These are phyloP conservation scores for Akanthomyces muscarius DNA, from an alignment of 2,329 filamentous ascomycete genomes.

Conservation along the genomic window DNA sequence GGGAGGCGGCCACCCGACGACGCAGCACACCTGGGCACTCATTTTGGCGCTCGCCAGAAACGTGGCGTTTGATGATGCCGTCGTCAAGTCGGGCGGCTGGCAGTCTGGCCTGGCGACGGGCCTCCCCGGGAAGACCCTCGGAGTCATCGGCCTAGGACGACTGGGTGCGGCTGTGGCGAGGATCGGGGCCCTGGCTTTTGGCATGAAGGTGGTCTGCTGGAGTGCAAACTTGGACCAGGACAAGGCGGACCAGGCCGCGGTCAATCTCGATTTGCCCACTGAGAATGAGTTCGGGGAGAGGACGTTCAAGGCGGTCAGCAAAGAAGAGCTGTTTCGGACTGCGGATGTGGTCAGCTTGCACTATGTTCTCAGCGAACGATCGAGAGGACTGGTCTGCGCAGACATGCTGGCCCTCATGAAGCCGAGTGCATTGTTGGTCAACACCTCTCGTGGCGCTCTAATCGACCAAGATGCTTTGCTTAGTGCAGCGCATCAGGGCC, in stretches of 20 bases:
- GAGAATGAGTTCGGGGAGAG: slow-evolving; percentile 47
- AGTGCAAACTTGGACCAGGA: slow-evolving; percentile 60
- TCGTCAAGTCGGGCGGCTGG: slow-evolving; percentile 54
- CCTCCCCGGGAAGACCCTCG: slow-evolving; percentile 57
- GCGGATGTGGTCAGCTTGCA: slow-evolving; percentile 68
- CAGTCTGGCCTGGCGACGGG: slow-evolving; percentile 54
- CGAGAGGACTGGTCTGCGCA: slow-evolving; percentile 53
- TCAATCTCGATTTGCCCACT: slow-evolving; percentile 51
- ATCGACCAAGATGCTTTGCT: slow-evolving; percentile 64
- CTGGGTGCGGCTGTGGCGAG: slow-evolving; percentile 57
- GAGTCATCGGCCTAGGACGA: slow-evolving; percentile 57
- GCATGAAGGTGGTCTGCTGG: slow-evolving; percentile 63
- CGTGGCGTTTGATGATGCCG: slow-evolving; percentile 55
- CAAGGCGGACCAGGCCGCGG: slow-evolving; percentile 54
- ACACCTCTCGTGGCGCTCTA: slow-evolving; percentile 67
- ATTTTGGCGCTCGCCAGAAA: slow-evolving; percentile 55
- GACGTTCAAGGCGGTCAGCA: slow-evolving; percentile 54
- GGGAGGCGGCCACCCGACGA: slow-evolving; percentile 43
- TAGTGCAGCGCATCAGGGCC: slow-evolving; percentile 51
- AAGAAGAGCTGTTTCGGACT: slow-evolving; percentile 56
- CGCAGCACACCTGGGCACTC: slow-evolving; percentile 54
- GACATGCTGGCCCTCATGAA: slow-evolving; percentile 61
- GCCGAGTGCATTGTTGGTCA: slow-evolving; percentile 58
- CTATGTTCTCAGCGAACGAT: slow-evolving; percentile 61
- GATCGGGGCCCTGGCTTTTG: slow-evolving; percentile 57